Evolutionary conservation across 352 stramenopile genomes (phyloP).

Genomic region (Pythium aphanidermatum): DNA sequence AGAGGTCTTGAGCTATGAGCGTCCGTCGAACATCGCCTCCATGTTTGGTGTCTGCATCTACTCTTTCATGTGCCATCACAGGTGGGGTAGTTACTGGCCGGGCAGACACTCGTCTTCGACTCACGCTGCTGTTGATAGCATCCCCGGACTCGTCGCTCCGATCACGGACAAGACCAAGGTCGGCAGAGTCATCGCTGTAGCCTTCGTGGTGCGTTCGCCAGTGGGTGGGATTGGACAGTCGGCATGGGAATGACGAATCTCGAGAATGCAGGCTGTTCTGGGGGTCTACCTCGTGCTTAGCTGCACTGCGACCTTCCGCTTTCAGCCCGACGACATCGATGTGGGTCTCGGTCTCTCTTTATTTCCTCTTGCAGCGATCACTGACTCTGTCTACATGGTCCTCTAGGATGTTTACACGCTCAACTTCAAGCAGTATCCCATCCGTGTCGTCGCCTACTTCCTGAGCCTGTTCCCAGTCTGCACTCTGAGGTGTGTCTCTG

Average conservation of each 20-base stretch:
- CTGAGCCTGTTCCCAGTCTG: constrained; percentile 85
- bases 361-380: neutral
- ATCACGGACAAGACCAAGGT: constrained; percentile 81
- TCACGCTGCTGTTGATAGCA: constrained; percentile 21
- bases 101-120: too few relatives aligned
- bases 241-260: neutral
- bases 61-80: constrained; percentile 90
- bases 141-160: constrained; percentile 75
- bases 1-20: constrained; percentile 71
- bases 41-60: constrained; percentile 89
- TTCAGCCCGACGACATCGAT: constrained; percentile 70
- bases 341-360: constrained; percentile 24
- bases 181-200: constrained; percentile 43
- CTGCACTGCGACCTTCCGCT: constrained; percentile 72
- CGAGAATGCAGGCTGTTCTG: constrained; percentile 50
- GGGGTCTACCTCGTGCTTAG: constrained; percentile 78
- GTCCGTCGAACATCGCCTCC: constrained; percentile 60
- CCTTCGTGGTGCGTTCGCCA: constrained; percentile 51
- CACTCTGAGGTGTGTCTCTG: constrained; percentile 58
- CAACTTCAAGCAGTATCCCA: constrained; percentile 81
- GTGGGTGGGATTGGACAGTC: neutral
- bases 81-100: constrained; percentile 32
- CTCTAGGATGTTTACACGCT: constrained; percentile 84
- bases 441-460: constrained; percentile 81
- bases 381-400: neutral